These are phyloP conservation scores for Dothidotthia symphoricarpi DNA, from an alignment of 2,329 filamentous ascomycete genomes.

Conservation along the genomic window DNA sequence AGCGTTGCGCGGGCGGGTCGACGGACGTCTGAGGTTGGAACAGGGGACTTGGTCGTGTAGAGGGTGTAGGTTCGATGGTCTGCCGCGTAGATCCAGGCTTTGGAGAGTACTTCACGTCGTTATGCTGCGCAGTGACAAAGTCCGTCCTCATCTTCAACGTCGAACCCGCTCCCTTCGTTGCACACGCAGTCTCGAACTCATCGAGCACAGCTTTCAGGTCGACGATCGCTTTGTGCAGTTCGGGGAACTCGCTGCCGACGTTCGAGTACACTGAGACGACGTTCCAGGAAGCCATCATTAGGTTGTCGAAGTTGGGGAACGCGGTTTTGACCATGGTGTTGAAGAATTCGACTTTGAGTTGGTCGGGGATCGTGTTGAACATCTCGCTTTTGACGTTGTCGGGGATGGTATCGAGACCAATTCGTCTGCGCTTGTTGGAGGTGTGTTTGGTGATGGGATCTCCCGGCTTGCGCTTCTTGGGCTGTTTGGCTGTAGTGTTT, in stretches of 20 bases:
- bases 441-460: conserved; percentile 20
- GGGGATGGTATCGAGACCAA: conserved; percentile 23
- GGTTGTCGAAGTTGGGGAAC: conserved; percentile 31
- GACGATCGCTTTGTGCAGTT: conserved; percentile 24
- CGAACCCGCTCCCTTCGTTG: conserved; percentile 2
- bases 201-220: conserved; percentile 28
- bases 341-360: conserved; percentile 30
- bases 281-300: conserved; percentile 36
- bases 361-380: conserved; percentile 22
- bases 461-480: conserved; percentile 9
- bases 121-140: no score
- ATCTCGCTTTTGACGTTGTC: conserved; percentile 21
- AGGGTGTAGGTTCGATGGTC: no score
- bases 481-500: conserved; percentile 2
- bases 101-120: no score
- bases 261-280: conserved; percentile 29
- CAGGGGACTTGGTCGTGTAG: no score
- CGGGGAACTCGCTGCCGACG: conserved; percentile 26
- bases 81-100: no score
- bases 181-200: conserved; percentile 24
- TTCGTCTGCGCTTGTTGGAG: conserved; percentile 26
- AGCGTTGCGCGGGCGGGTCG: not conserved
- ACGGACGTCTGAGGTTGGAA: not conserved
- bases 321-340: conserved; percentile 25
- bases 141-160: not conserved